Percentiles rank a stretch among this genome's conserved stretches.
Conservation (phyloP, 1,284 basidiomycete species). For the Binderoboletus segoi region DNA sequence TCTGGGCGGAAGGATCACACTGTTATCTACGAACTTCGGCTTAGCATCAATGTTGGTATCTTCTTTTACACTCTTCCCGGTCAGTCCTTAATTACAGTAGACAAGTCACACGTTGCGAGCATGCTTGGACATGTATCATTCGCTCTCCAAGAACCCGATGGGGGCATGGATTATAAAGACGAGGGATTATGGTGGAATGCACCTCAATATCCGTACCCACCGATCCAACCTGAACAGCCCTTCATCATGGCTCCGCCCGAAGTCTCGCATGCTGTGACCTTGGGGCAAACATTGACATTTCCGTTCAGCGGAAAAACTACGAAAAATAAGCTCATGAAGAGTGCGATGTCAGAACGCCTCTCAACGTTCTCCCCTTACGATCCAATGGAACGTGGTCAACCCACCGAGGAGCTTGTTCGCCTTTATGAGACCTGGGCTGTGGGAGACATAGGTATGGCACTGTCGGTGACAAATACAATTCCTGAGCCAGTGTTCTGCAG, state of each 20-base stretch:
- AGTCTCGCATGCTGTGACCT: slow-evolving; percentile 18
- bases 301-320: slow-evolving; percentile 34
- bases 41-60: slow-evolving; percentile 9
- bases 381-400: slow-evolving; percentile 32
- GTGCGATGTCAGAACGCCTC: slow-evolving; percentile 37
- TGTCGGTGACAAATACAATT: neutral
- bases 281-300: slow-evolving; percentile 30
- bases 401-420: slow-evolving; percentile 36
- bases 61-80: neutral
- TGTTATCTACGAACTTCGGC: neutral
- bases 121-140: slow-evolving; percentile 20
- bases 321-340: slow-evolving; percentile 38
- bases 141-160: slow-evolving; percentile 16
- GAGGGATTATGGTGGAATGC: slow-evolving; percentile 8
- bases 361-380: slow-evolving; percentile 36
- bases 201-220: slow-evolving; percentile 21
- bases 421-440: slow-evolving; percentile 38
- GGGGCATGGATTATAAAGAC: slow-evolving; percentile 25
- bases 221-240: slow-evolving; percentile 8
- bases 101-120: neutral
- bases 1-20: neutral
- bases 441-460: slow-evolving; percentile 34
- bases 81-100: slow-evolving; percentile 5
- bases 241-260: slow-evolving; percentile 20
- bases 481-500: slow-evolving; percentile 14